These are phyloP conservation scores for Naganishia onofrii DNA, from an alignment of 768 basidiomycete genomes.

Conservation along the genomic window DNA sequence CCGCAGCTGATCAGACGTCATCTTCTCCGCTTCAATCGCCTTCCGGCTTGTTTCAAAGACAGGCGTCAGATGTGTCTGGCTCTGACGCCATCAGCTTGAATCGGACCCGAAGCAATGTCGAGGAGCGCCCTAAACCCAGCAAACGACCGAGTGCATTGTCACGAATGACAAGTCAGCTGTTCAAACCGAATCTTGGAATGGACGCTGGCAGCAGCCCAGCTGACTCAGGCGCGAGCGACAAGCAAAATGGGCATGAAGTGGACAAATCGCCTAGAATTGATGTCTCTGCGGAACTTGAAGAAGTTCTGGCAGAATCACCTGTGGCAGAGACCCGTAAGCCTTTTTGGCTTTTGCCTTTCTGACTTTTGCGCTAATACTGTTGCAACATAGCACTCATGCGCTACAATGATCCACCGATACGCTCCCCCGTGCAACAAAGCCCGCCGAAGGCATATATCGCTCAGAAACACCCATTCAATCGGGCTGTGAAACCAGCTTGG, in stretches of 20 bases:
- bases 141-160: constrained; percentile 19
- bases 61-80: neutral
- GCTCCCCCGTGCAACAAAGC: neutral
- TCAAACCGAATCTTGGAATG: constrained; percentile 25
- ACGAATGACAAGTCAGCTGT: constrained; percentile 15
- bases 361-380: neutral
- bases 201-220: neutral
- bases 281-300: neutral
- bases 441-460: constrained; percentile 11
- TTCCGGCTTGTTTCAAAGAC: constrained; percentile 1
- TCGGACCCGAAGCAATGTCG: neutral
- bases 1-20: neutral
- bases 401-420: neutral
- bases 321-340: neutral
- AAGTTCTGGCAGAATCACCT: neutral
- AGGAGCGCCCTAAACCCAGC: constrained; percentile 15
- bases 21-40: constrained; percentile 8
- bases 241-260: constrained; percentile 8
- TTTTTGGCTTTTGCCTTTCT: neutral
- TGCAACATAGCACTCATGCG: neutral
- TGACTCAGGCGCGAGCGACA: neutral
- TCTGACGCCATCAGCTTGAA: neutral
- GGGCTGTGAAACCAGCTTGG: constrained; percentile 32
- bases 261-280: constrained; percentile 8
- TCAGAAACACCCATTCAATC: constrained; percentile 29